Percentiles rank a stretch among this genome's conserved stretches.
Evolutionary conservation across 2,329 filamentous ascomycete species (phyloP).

Genomic region (Lachnellula arida): DNA sequence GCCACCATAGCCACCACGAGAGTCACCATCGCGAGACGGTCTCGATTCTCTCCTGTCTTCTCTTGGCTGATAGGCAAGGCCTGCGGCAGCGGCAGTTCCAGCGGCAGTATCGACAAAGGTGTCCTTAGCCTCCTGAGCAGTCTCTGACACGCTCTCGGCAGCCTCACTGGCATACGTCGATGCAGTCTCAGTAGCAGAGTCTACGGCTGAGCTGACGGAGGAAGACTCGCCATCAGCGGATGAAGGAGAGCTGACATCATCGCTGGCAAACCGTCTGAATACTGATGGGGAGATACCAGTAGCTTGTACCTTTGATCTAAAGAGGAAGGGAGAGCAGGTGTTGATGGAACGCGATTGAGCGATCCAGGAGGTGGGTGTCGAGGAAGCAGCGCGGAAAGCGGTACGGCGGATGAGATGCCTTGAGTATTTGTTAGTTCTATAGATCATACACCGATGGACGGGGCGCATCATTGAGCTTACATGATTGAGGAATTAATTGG

Average conservation of each 20-base stretch:
- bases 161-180: constrained; percentile 12
- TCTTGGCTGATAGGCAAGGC: not conserved
- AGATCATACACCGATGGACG: not conserved
- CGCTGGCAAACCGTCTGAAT: constrained; percentile 45
- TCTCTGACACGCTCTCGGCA: constrained; percentile 9
- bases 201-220: constrained; percentile 19
- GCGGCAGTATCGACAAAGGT: constrained; percentile 1
- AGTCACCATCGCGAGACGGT: not conserved
- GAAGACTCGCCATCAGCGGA: constrained; percentile 18
- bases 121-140: constrained; percentile 6
- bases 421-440: constrained; percentile 6
- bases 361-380: constrained; percentile 11
- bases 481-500: constrained; percentile 17
- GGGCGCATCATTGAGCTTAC: constrained; percentile 16
- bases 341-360: constrained; percentile 23
- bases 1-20: not conserved
- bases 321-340: constrained; percentile 38
- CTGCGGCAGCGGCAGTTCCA: constrained; percentile 13
- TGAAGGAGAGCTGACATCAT: constrained; percentile 33
- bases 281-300: constrained; percentile 32
- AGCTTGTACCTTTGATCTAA: constrained; percentile 32
- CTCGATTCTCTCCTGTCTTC: constrained; percentile 1
- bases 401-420: constrained; percentile 47
- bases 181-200: constrained; percentile 19
- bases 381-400: constrained; percentile 50